These are phyloP conservation scores for Gyrodon lividus DNA, from an alignment of 768 basidiomycete genomes.

Conservation along the genomic window DNA sequence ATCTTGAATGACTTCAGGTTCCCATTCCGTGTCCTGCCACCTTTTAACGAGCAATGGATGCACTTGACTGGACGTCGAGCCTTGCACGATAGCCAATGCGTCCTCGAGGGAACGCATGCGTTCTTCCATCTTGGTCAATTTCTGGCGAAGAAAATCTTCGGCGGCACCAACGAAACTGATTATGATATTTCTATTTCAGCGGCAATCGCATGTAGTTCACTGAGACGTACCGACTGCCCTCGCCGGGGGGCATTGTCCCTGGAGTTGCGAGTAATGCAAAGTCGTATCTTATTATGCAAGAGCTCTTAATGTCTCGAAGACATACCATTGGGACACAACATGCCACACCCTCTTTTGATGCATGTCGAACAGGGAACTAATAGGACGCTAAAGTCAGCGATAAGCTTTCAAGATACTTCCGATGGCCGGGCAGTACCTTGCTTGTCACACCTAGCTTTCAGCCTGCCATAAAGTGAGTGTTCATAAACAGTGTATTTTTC, in stretches of 20 bases:
- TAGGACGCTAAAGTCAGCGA: conserved; percentile 5
- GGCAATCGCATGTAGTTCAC: background rate
- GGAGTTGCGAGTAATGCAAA: background rate
- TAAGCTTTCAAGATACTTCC: background rate
- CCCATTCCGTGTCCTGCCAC: conserved; percentile 29
- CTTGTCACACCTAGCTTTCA: conserved; percentile 30
- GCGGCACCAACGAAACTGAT: conserved; percentile 51
- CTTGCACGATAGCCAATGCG: conserved; percentile 48
- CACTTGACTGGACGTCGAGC: conserved; percentile 35
- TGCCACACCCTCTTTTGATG: conserved; percentile 47
- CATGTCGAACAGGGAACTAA: conserved; percentile 43
- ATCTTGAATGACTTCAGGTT: conserved; percentile 13
- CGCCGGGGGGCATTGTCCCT: conserved; percentile 55
- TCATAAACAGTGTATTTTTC: background rate
- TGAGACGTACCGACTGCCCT: conserved; percentile 47
- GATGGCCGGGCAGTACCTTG: conserved; percentile 10
- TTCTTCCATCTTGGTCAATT: conserved; percentile 44
- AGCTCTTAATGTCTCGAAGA: background rate
- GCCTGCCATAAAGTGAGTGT: conserved; percentile 10
- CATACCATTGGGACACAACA: conserved; percentile 51
- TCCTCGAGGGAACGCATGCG: conserved; percentile 56
- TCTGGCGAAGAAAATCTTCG: conserved; percentile 51
- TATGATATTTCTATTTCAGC: background rate
- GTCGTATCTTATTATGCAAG: background rate
- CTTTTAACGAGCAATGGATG: conserved; percentile 43